Evolutionary conservation across 176 grass and related monocot genomes (phyloP), one percentile per base, ranked within the genome.

Genomic region (Musa troglodytarum): DNA sequence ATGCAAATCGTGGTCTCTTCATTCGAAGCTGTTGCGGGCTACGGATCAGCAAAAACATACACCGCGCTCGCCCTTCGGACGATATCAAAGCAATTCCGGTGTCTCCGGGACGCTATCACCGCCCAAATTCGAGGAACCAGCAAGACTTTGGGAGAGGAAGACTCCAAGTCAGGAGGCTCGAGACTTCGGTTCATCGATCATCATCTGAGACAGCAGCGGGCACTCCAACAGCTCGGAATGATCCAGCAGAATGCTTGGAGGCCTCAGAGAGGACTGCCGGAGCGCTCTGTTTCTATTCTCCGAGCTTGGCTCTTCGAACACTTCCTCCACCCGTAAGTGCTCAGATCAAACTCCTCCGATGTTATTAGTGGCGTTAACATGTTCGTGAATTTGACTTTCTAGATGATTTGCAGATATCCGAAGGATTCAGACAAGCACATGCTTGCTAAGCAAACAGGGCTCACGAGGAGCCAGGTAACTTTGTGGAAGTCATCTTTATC

Each of bases 351-450:
- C 13, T 62, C 13, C 2, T n/a, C 10, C 9, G 57, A 17, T 62
- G 13, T 62, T 17, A 17, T 62, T 17, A 62, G 0, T 43, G 20
- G 1, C 57, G 6, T 43, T 43, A 43, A 43, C 57, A 8, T 62
- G 34, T 43, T 43, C 34, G 34, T 43, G 34, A 43, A 43, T 43
- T 5, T 43, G 34, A 43, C 34, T 5, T 43, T 43, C 34, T 43
- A 4, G 34, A 43, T 16, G 11, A 34, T 20, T 76, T 71, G 88
- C 81, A 97, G 90, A 74, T 97, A 97, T 72, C 87, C 93, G 43
- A 97, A 93, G 88, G 88, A 93, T 90, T 96, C 93, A 56, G 93
- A 96, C 83, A 96, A 96, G 81, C 79, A 88, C 79, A 92, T 96
- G 93, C 93, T 96, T 74, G 89, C 93, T 58, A 96, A 92, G 79